Evolutionary conservation across 306 rosid genomes (phyloP).

Genomic region (Rosa rugosa): DNA sequence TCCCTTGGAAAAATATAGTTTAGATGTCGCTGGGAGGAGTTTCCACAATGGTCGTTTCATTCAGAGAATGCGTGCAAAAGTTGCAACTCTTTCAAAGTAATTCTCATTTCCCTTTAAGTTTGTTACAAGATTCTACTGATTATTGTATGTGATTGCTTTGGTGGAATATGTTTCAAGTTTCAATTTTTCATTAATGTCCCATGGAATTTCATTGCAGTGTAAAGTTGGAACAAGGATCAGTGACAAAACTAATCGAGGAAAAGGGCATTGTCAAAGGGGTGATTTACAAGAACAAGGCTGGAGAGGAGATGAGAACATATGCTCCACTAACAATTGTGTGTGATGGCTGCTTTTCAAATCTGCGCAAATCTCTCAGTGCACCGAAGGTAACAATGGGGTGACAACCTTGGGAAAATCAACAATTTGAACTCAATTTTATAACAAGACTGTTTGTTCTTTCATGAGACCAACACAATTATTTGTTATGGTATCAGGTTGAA

Average conservation of each 20-base stretch:
- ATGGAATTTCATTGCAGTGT: constrained; percentile 49
- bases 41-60: constrained; percentile 90
- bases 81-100: constrained; percentile 65
- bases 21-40: constrained; percentile 67
- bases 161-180: not conserved
- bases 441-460: too few species aligned
- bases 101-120: not conserved
- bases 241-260: constrained; percentile 63
- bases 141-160: not conserved
- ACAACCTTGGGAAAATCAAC: too few species aligned
- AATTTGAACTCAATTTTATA: too few species aligned
- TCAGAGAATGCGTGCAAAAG: constrained; percentile 68
- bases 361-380: too few species aligned
- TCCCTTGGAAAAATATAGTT: constrained; percentile 52
- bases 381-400: too few species aligned
- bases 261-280: constrained; percentile 70
- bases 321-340: too few species aligned
- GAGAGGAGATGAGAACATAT: constrained; percentile 46
- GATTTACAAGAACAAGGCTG: constrained; percentile 59
- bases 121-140: not conserved
- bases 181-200: not conserved
- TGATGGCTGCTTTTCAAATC: too few species aligned
- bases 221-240: constrained; percentile 76
- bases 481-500: too few species aligned
- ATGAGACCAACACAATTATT: too few species aligned